Percentiles rank a stretch among this genome's conserved stretches.
These are phyloP conservation scores for Aegle marmelos DNA, from an alignment of 345 rosid species.

Conservation along the genomic window DNA sequence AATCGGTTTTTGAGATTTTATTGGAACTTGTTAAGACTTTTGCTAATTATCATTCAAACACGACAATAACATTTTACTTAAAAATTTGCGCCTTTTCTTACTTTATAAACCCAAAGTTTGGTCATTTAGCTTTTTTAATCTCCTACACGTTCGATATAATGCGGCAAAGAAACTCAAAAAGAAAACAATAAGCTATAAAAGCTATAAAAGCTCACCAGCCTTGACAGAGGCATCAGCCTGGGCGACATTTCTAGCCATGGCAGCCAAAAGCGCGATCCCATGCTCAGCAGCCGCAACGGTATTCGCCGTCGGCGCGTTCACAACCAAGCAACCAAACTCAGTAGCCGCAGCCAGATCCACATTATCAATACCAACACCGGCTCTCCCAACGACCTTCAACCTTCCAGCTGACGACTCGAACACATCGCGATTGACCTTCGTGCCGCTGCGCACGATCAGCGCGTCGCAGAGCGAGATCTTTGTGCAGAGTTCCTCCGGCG, in stretches of 20 bases:
- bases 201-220: slow-evolving; percentile 55
- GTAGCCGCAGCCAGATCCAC: slow-evolving; percentile 94
- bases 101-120: background rate
- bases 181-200: background rate
- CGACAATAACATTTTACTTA: background rate
- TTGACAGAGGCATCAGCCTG: slow-evolving; percentile 87
- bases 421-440: slow-evolving; percentile 74
- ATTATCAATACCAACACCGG: slow-evolving; percentile 92
- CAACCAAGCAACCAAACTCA: slow-evolving; percentile 85
- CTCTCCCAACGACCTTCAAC: slow-evolving; percentile 88
- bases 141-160: background rate
- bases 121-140: background rate
- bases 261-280: slow-evolving; percentile 83
- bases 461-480: slow-evolving; percentile 94
- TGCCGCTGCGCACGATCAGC: slow-evolving; percentile 77
- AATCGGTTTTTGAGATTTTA: background rate
- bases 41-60: background rate
- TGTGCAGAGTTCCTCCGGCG: slow-evolving; percentile 80
- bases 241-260: slow-evolving; percentile 87
- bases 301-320: slow-evolving; percentile 90
- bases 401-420: slow-evolving; percentile 78
- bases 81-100: background rate
- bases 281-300: slow-evolving; percentile 95
- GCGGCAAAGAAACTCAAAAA: background rate
- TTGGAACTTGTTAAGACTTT: background rate